These are phyloP conservation scores for Reutealis trisperma DNA, from an alignment of 345 rosid species.

Conservation along the genomic window DNA sequence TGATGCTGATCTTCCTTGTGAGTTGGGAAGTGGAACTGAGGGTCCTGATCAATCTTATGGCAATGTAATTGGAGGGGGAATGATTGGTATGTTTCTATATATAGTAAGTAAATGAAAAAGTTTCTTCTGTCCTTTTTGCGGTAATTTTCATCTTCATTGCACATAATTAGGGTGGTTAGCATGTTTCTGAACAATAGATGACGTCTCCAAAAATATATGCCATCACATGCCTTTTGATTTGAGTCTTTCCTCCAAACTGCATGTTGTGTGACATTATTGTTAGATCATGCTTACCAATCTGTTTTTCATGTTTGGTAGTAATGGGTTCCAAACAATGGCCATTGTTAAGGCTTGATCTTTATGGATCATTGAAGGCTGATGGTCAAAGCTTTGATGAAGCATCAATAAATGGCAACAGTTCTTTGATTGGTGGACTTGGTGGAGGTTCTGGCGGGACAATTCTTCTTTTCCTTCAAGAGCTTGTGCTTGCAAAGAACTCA, in stretches of 20 bases:
- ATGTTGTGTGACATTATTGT: not conserved
- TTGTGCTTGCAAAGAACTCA: slow-evolving; percentile 64
- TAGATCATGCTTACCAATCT: slow-evolving; percentile 19
- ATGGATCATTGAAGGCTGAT: slow-evolving; percentile 79
- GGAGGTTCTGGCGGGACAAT: slow-evolving; percentile 98
- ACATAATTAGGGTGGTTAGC: not conserved
- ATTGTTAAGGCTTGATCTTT: slow-evolving; percentile 58
- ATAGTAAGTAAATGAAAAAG: not conserved
- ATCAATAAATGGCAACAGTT: slow-evolving; percentile 40
- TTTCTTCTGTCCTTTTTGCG: slow-evolving; percentile 6
- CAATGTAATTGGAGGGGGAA: slow-evolving; percentile 84
- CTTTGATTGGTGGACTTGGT: slow-evolving; percentile 87
- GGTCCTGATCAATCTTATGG: slow-evolving; percentile 71
- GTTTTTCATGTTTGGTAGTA: slow-evolving; percentile 49
- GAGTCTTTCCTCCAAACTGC: slow-evolving; percentile 3
- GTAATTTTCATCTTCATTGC: slow-evolving; percentile 8
- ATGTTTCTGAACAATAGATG: slow-evolving; percentile 9
- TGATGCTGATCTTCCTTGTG: slow-evolving; percentile 87
- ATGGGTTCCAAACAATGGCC: slow-evolving; percentile 94
- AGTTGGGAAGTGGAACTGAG: slow-evolving; percentile 92
- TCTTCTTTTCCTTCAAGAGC: slow-evolving; percentile 92
- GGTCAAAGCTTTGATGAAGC: slow-evolving; percentile 71
- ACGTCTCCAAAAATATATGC: slow-evolving; percentile 3
- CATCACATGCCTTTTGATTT: not conserved
- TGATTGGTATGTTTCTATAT: slow-evolving; percentile 62